Evolutionary conservation across 192 early-diverging fungal species (phyloP), one percentile per base, ranked within the genome.

Genomic region (Coemansia aciculifera): DNA sequence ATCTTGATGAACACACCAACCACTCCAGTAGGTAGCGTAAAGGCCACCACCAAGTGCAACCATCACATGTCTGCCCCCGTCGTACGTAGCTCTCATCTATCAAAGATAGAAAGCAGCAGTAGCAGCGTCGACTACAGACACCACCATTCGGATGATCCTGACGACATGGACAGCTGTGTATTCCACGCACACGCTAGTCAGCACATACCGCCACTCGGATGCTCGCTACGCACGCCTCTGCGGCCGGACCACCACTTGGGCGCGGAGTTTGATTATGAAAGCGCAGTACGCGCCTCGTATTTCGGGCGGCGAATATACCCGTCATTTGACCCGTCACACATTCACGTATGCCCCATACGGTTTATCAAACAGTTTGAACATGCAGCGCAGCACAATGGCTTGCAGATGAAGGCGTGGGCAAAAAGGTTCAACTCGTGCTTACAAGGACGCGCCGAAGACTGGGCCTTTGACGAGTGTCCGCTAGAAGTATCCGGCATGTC

Each of bases 381-480:
- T 59, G 62, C 80, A 23, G 80, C 80, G 11, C 75, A 77, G 60
- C 80, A 83, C 64, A 83, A 83, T 40, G 75, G 75, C 0, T 63
- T 83, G 49, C 75, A 67, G 12, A 52, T 66, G 49, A 74, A 74
- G 69, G 66, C 66, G 21, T 83, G 80, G 80, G 75, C 80, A 10
- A 77, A 69, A n/a, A 42, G 80, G 21, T 34, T 83, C 27, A 71
- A 83, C 66, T 73, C 80, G 27, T 83, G 80, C 31, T 63, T 83
- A 34, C 66, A 74, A 12, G 80, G 80, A 0, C 72, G 72, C 1
- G 75, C 75, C 15, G 80, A 71, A 51, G 80, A 83, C 75, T 83
- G 80, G 80, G 75, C 80, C 31, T 83, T 83, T 39, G 80, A 74
- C 38, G 80, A 83, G 62, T 64, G 72, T 12, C 80, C 80, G 44